Evolutionary conservation across 352 stramenopile species (phyloP).

Genomic region (Phytophthora cactorum): DNA sequence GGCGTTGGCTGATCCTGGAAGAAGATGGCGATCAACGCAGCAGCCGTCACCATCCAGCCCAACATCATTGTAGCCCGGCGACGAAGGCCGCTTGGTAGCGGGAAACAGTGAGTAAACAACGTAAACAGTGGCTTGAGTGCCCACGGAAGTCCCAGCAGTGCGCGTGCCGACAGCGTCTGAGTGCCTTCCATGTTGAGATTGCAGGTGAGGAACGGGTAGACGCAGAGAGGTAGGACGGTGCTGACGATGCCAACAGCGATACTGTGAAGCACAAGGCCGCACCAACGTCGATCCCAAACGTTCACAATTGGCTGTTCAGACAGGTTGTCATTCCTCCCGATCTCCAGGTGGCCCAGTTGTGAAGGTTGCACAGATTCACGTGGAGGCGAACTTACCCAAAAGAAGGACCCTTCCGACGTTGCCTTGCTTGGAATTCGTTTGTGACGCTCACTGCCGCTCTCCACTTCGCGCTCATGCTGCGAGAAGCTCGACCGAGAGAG

Average conservation of each 20-base stretch:
- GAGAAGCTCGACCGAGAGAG: slow-evolving; percentile 12
- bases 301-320: slow-evolving; percentile 10
- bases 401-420: not conserved
- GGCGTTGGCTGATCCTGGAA: slow-evolving; percentile 45
- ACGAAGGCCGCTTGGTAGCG: slow-evolving; percentile 21
- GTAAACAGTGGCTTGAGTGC: slow-evolving; percentile 51
- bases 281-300: slow-evolving; percentile 42
- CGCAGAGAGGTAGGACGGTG: slow-evolving; percentile 50
- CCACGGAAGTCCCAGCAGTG: slow-evolving; percentile 57
- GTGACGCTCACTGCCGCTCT: not conserved
- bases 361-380: not conserved
- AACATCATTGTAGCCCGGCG: slow-evolving; percentile 43
- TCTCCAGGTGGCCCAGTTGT: slow-evolving; percentile 4
- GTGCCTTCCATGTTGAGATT: slow-evolving; percentile 76
- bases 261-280: slow-evolving; percentile 57
- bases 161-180: slow-evolving; percentile 54
- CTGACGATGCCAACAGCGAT: slow-evolving; percentile 55
- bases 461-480: not conserved
- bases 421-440: slow-evolving; percentile 1
- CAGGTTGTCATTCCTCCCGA: not conserved
- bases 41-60: slow-evolving; percentile 45
- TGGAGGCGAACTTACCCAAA: slow-evolving; percentile 1
- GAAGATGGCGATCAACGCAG: slow-evolving; percentile 36
- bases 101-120: slow-evolving; percentile 42
- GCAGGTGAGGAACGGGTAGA: slow-evolving; percentile 67